phyloP scores from a whole-genome alignment of 148 eudicot genomes.

The Polygonum aviculare region DNA sequence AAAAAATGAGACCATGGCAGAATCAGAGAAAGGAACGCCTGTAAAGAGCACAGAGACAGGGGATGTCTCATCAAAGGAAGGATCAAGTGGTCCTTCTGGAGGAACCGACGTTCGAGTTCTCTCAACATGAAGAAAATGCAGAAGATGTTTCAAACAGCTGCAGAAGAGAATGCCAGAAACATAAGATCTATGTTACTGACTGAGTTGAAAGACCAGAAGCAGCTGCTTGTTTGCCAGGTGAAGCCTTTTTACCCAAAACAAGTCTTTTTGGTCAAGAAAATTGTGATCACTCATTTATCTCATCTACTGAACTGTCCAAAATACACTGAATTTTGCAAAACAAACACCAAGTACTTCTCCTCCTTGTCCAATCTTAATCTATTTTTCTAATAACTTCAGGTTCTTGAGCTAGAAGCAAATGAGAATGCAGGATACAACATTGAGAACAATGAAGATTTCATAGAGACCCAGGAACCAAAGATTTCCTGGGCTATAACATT shows the following conservation, averaged over 20 bases:
- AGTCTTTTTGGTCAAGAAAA: no score
- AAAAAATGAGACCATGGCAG: constrained; percentile 43
- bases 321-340: no score
- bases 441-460: constrained; percentile 29
- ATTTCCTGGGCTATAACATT: constrained; percentile 41
- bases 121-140: constrained; percentile 75
- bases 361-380: neutral
- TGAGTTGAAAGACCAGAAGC: constrained; percentile 66
- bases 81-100: constrained; percentile 34
- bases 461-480: constrained; percentile 28
- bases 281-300: no score
- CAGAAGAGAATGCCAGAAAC: constrained; percentile 67
- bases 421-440: constrained; percentile 31
- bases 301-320: no score
- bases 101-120: constrained; percentile 48
- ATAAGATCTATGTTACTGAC: constrained; percentile 68
- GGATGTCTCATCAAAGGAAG: constrained; percentile 71
- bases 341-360: no score
- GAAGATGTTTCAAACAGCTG: constrained; percentile 66
- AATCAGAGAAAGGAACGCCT: constrained; percentile 54
- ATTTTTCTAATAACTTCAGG: constrained; percentile 11
- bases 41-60: constrained; percentile 50
- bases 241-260: neutral
- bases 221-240: constrained; percentile 68
- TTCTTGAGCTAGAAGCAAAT: constrained; percentile 43